Evolutionary conservation across 352 stramenopile genomes (phyloP).

Genomic region (Phytopythium aichiense): DNA sequence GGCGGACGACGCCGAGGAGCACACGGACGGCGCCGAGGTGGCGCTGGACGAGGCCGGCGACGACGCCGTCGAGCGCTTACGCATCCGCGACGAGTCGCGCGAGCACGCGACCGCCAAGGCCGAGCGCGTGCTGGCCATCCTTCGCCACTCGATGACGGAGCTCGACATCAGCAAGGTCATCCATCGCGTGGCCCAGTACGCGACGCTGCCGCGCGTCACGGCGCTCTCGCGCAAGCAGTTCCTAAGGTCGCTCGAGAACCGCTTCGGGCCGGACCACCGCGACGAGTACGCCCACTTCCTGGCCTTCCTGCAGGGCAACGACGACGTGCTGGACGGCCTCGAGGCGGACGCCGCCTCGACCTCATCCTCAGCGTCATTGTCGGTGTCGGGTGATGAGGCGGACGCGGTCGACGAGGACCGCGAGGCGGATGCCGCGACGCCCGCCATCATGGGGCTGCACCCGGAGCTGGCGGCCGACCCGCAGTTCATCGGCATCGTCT

Average conservation of each 20-base stretch:
- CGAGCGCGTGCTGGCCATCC: slow-evolving; percentile 69
- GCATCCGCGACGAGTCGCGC: slow-evolving; percentile 69
- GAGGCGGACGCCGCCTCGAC: slow-evolving; percentile 41
- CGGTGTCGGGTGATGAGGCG: too few species aligned
- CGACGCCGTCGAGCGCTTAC: slow-evolving; percentile 3
- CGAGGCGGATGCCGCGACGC: slow-evolving; percentile 12
- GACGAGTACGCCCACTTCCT: slow-evolving; percentile 69
- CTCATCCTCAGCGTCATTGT: not conserved
- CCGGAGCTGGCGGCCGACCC: slow-evolving; percentile 71
- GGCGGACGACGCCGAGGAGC: slow-evolving; percentile 28
- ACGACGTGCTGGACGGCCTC: slow-evolving; percentile 66
- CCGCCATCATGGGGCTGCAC: slow-evolving; percentile 74
- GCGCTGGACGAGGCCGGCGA: slow-evolving; percentile 13
- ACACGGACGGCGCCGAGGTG: not conserved
- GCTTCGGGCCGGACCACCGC: slow-evolving; percentile 50
- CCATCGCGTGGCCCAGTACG: slow-evolving; percentile 76
- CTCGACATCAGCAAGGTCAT: slow-evolving; percentile 79
- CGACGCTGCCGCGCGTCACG: slow-evolving; percentile 71
- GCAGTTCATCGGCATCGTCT: slow-evolving; percentile 73
- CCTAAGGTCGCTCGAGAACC: slow-evolving; percentile 59
- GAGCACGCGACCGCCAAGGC: slow-evolving; percentile 62
- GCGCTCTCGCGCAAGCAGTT: slow-evolving; percentile 76
- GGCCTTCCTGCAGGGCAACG: slow-evolving; percentile 66
- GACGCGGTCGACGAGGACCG: too few species aligned
- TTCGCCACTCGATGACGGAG: slow-evolving; percentile 84